A percentile compares a stretch with the other conserved stretches of the same genome.
These are phyloP conservation scores for Cucurbita maxima DNA, from an alignment of 306 rosid genomes.

Conservation along the genomic window DNA sequence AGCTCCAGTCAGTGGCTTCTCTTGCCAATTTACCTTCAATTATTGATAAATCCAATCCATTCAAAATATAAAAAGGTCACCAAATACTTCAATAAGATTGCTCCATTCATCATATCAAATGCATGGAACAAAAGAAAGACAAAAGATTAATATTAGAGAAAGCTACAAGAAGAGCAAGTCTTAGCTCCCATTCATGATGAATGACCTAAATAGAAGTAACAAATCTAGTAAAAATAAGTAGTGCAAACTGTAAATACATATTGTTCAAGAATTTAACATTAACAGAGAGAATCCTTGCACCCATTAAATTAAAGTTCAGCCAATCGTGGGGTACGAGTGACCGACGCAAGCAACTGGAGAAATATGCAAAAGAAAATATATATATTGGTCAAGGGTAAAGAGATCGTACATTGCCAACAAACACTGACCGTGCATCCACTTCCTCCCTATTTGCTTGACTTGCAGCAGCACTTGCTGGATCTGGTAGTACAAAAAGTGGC, in stretches of 20 bases:
- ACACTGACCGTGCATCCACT: constrained; percentile 62
- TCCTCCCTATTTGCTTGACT: constrained; percentile 63
- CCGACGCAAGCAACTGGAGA: not conserved
- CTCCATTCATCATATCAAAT: not conserved
- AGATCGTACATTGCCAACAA: constrained; percentile 77
- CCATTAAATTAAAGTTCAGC: not conserved
- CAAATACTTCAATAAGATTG: not conserved
- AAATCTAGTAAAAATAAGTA: not conserved
- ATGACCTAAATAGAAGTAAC: not conserved
- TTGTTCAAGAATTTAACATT: not conserved
- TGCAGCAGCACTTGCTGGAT: constrained; percentile 46
- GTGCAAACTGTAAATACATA: not conserved
- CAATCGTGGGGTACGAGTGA: not conserved
- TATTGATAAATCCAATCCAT: not conserved
- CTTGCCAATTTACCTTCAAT: not conserved
- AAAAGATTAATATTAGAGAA: not conserved
- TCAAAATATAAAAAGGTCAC: not conserved
- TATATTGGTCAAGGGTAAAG: not conserved
- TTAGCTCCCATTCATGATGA: not conserved
- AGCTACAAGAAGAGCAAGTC: not conserved
- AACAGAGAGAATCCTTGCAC: not conserved
- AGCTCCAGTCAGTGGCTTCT: not conserved
- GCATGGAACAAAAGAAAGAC: not conserved
- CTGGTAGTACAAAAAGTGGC: constrained; percentile 12
- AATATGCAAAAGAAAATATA: not conserved